phyloP scores from a whole-genome alignment of 2,329 filamentous ascomycete genomes.

The Pestalotiopsis sp. region DNA sequence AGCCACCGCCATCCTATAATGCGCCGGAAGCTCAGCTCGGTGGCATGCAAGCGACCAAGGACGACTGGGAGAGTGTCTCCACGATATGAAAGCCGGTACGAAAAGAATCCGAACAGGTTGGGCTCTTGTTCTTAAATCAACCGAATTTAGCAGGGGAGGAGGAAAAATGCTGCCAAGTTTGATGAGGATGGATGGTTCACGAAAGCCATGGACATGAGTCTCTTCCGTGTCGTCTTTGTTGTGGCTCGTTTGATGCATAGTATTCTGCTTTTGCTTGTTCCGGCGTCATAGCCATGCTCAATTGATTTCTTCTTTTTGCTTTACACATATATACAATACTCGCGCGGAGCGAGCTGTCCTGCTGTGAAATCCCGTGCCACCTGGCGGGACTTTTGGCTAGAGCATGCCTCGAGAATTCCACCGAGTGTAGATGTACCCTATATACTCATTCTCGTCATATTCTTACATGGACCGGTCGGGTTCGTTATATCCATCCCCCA shows the following conservation, averaged over 20 bases:
- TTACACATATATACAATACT: not conserved
- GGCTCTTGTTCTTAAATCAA: not conserved
- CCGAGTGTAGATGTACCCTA: not conserved
- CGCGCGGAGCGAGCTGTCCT: not conserved
- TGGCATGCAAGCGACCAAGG: conserved; percentile 10
- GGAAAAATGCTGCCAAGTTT: not conserved
- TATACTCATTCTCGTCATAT: not conserved
- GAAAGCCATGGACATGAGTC: not conserved
- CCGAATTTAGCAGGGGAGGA: not conserved
- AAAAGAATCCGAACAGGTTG: not conserved
- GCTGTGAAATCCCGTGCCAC: not conserved
- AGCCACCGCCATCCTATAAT: conserved; percentile 28
- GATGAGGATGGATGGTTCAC: not conserved
- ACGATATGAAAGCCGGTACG: not conserved
- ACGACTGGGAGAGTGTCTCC: conserved; percentile 5
- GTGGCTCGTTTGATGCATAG: not conserved
- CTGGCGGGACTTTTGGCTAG: not conserved
- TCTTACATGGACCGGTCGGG: not conserved
- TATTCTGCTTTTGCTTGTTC: not conserved
- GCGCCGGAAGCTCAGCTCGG: not conserved
- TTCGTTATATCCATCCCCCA: not conserved
- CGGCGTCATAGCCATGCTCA: not conserved
- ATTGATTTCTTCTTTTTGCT: not conserved
- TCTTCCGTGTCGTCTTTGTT: not conserved
- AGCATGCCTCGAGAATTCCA: not conserved